A percentile compares a stretch with the other conserved stretches of the same genome.
phyloP scores from a whole-genome alignment of 202 grass and related monocot species.

The Digitaria exilis region DNA sequence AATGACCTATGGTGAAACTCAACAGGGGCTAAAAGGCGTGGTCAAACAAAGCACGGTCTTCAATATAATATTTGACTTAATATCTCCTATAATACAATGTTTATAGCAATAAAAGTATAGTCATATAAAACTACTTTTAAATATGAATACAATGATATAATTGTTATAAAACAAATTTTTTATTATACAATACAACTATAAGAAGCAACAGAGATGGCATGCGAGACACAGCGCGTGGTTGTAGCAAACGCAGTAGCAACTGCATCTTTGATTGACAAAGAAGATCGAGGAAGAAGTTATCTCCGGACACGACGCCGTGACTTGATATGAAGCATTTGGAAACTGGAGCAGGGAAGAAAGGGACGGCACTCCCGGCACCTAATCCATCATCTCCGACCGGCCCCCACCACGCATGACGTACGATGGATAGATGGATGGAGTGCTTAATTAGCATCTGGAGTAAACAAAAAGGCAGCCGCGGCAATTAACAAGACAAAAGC shows the following conservation, averaged over 20 bases:
- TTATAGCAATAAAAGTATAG: too few species aligned
- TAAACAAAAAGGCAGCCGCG: constrained; percentile 19
- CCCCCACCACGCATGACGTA: neutral
- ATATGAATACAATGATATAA: too few species aligned
- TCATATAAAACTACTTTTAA: too few species aligned
- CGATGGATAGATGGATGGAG: neutral
- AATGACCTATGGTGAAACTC: too few species aligned
- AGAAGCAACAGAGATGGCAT: too few species aligned
- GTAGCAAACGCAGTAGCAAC: neutral
- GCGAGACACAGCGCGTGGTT: too few species aligned
- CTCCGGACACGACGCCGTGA: neutral
- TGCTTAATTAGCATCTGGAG: neutral
- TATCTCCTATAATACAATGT: too few species aligned
- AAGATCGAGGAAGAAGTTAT: neutral
- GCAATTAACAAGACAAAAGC: neutral
- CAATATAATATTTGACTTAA: too few species aligned
- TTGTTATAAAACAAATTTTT: too few species aligned
- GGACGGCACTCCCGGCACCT: neutral
- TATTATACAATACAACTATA: too few species aligned
- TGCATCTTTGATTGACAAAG: neutral
- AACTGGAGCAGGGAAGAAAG: neutral
- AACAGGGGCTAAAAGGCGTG: too few species aligned
- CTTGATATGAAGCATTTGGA: neutral
- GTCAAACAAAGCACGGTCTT: too few species aligned
- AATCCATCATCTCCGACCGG: neutral